Conservation (phyloP, 768 basidiomycete species). For the Trichaptum fuscoviolaceum region DNA sequence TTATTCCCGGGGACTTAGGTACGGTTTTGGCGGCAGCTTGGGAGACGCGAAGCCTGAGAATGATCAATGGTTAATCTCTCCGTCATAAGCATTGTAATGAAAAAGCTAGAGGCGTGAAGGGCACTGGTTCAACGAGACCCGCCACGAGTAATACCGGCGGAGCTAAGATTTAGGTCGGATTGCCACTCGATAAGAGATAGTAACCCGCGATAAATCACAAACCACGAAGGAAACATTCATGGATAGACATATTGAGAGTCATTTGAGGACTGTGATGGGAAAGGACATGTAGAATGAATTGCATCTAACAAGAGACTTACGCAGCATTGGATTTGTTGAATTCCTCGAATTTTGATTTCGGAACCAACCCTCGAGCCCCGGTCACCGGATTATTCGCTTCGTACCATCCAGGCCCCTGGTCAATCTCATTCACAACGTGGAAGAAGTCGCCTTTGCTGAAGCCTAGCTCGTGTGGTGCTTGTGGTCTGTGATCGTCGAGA, state of each 20-base stretch:
- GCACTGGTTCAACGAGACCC: neutral
- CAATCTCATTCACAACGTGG: slow-evolving; percentile 80
- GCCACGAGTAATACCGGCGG: neutral
- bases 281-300: neutral
- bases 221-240: neutral
- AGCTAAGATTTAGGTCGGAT: slow-evolving; percentile 9
- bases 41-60: slow-evolving; percentile 37
- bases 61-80: neutral
- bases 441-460: slow-evolving; percentile 97
- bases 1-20: slow-evolving; percentile 8
- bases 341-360: slow-evolving; percentile 83
- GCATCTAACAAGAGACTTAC: slow-evolving; percentile 36
- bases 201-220: slow-evolving; percentile 1
- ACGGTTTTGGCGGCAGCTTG: slow-evolving; percentile 26
- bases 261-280: neutral
- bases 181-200: slow-evolving; percentile 7
- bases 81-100: neutral
- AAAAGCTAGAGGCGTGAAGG: neutral
- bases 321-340: slow-evolving; percentile 66
- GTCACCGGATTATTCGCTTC: slow-evolving; percentile 93
- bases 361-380: slow-evolving; percentile 88
- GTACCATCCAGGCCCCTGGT: slow-evolving; percentile 63
- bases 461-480: slow-evolving; percentile 78
- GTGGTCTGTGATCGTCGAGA: slow-evolving; percentile 55
- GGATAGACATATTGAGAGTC: neutral